Base-by-base conservation (phyloP, 1,284 basidiomycete species). In the Malassezia psittaci region DNA sequence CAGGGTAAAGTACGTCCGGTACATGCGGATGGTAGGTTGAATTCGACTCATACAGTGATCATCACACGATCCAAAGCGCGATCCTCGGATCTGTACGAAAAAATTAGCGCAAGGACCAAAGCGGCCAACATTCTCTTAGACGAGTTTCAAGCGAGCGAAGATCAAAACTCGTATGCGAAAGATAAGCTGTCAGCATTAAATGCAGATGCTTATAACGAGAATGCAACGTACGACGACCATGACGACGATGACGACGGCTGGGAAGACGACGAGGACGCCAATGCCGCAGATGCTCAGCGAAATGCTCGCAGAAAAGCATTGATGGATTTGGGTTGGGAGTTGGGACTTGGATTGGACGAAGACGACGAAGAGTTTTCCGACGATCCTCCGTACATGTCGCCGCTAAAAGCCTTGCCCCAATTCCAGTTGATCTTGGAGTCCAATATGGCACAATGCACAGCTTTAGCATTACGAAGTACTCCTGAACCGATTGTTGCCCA, bases 61-160 rank as follows among this genome's bases (percentile, higher is more conserved):
- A 89, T 94, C 83, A 96, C 93, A 39, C 84, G 93, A 58, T 93
- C 91, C 40, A 81, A 83, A 66, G 89, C 91, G 41, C 88, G 85
- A 78, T 79, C 80, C 63, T 18, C 34, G 45, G 33, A 85, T 57
- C 83, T 89, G 74, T 96, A 88, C 74, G 87, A 86, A 1, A 81
- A 80, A 39, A 83, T 94, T 41, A 80, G 86, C 0, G 93, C 96
- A 82, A 86, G 85, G 0, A 83, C 89, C 56, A 96, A 96, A 77
- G 86, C 85, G 1, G 79, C 96, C 74, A 96, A 96, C 75, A 78
- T 96, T 16, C 78, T 96, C 16, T 72, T 96, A 42, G 84, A 84
- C 55, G 90, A 96, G 62, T 78, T 91, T 16, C 84, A 86, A 57
- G 63, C 75, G 5, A 38, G 42, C 34, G n/a, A 40, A 24, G 24